phyloP scores from a whole-genome alignment of 2,329 filamentous ascomycete species.

The Purpureocillium lavendulum region DNA sequence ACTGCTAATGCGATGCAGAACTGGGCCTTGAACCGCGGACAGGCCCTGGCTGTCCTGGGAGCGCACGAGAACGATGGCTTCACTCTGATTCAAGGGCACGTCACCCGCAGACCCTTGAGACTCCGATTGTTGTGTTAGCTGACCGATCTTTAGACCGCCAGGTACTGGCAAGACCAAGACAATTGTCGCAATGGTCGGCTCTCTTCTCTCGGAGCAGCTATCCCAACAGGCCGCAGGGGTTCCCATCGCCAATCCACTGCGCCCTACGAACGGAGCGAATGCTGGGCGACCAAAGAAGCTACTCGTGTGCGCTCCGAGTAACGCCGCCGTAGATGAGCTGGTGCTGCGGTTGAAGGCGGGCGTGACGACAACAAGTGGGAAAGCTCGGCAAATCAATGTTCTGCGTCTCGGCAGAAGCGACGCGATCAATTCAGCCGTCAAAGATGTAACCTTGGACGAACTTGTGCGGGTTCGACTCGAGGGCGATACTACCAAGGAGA shows the following conservation, averaged over 20 bases:
- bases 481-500: slow-evolving; percentile 48
- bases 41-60: slow-evolving; percentile 85
- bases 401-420: slow-evolving; percentile 86
- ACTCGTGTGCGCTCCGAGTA: slow-evolving; percentile 95
- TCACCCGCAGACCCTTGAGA: background rate
- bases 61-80: slow-evolving; percentile 95
- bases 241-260: slow-evolving; percentile 20
- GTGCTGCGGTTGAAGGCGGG: slow-evolving; percentile 88
- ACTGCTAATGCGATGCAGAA: slow-evolving; percentile 61
- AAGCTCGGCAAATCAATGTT: slow-evolving; percentile 70
- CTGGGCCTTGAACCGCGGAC: slow-evolving; percentile 79
- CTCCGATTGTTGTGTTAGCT: slow-evolving; percentile 12
- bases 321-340: slow-evolving; percentile 92
- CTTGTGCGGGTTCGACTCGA: slow-evolving; percentile 70
- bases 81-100: slow-evolving; percentile 83
- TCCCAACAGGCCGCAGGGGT: slow-evolving; percentile 23
- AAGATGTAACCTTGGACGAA: slow-evolving; percentile 89
- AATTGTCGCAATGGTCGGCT: slow-evolving; percentile 91
- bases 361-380: slow-evolving; percentile 68
- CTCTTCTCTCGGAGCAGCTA: slow-evolving; percentile 43
- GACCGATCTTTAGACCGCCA: slow-evolving; percentile 55
- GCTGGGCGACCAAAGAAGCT: slow-evolving; percentile 61
- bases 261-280: slow-evolving; percentile 14
- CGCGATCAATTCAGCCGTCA: slow-evolving; percentile 81
- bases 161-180: slow-evolving; percentile 98